Evolutionary conservation across 2,329 filamentous ascomycete species (phyloP), one percentile per base, ranked within the genome.

Genomic region (Eutypella sp.): DNA sequence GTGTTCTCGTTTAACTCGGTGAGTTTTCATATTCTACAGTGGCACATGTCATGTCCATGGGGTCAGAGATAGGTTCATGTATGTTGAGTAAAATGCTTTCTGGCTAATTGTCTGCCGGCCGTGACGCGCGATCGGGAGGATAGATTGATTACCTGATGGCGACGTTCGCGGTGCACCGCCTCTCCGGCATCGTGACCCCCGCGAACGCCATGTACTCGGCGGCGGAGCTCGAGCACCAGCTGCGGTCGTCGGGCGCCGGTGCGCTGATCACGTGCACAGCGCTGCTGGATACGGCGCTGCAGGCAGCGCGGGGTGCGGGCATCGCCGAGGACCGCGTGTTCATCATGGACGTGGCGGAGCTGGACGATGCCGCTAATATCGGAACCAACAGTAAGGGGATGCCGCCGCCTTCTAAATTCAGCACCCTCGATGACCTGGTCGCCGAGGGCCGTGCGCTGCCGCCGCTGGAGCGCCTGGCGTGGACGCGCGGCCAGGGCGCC

Each of bases 1-100:
- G 71, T 89, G 31, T 91, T 87, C 66, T 82, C 81, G 19, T 63
- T 88, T 49, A 93, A 92, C 58, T 85, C 85, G 29, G 64, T 71
- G 52, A 49, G 60, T 44, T 19, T 11, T 36, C 19, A 8, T 9
- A 38, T 13, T 44, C 22, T 4, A 6, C 8, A 3, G 37, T n/a
- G 19, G 37, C 37, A 13, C n/a, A n/a, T n/a, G n/a, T n/a, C n/a
- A n/a, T n/a, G n/a, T n/a, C n/a, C n/a, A n/a, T n/a, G n/a, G n/a
- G n/a, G n/a, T n/a, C n/a, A n/a, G n/a, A n/a, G n/a, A n/a, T n/a
- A n/a, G n/a, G n/a, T n/a, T n/a, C n/a, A n/a, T n/a, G n/a, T n/a
- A n/a, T n/a, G n/a, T n/a, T n/a, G n/a, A n/a, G n/a, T n/a, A n/a
- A n/a, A n/a, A n/a, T n/a, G n/a, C n/a, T n/a, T n/a, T n/a, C n/a